Evolutionary conservation across 1,139 yeast species (phyloP).

Genomic region (Candida pseudocylindracea): DNA sequence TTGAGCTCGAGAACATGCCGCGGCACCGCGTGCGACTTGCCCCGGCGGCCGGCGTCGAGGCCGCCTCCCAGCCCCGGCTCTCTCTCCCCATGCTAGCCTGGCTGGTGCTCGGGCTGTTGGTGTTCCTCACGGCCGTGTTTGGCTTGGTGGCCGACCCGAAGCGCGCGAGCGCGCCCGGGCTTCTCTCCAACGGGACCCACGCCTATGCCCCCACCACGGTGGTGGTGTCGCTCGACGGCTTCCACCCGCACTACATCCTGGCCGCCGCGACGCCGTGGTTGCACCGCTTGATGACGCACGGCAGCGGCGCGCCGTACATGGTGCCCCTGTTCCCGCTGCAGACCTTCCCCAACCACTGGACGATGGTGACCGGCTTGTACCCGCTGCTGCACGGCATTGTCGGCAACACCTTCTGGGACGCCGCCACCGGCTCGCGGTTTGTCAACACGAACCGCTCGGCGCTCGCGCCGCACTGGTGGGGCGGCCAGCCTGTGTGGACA

Average conservation of each 20-base stretch:
- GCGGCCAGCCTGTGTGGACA: slow-evolving; percentile 79
- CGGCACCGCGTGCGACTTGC: not conserved
- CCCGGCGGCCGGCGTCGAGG: not conserved
- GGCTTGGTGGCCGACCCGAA: not conserved
- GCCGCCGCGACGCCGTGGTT: slow-evolving; percentile 45
- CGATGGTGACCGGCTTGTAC: slow-evolving; percentile 63
- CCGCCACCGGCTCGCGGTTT: slow-evolving; percentile 29
- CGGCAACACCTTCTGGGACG: slow-evolving; percentile 64
- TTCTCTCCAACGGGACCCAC: slow-evolving; percentile 46
- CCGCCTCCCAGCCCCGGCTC: not conserved
- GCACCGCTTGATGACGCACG: slow-evolving; percentile 28
- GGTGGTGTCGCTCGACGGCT: slow-evolving; percentile 63
- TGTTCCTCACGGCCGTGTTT: slow-evolving; percentile 1
- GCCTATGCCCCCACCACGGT: slow-evolving; percentile 58
- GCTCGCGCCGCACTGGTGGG: slow-evolving; percentile 49
- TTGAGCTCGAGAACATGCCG: slow-evolving; percentile 1
- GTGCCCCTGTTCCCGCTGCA: slow-evolving; percentile 73
- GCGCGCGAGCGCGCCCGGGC: slow-evolving; percentile 5
- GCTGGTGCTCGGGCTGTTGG: slow-evolving; percentile 1
- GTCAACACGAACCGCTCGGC: slow-evolving; percentile 36
- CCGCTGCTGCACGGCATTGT: slow-evolving; percentile 80
- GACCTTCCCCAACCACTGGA: slow-evolving; percentile 86
- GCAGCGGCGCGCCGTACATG: slow-evolving; percentile 66
- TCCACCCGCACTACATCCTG: slow-evolving; percentile 78
- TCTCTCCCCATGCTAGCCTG: not conserved